Conservation (phyloP, 2,329 filamentous ascomycete species). For the Macroventuria anomochaeta region DNA sequence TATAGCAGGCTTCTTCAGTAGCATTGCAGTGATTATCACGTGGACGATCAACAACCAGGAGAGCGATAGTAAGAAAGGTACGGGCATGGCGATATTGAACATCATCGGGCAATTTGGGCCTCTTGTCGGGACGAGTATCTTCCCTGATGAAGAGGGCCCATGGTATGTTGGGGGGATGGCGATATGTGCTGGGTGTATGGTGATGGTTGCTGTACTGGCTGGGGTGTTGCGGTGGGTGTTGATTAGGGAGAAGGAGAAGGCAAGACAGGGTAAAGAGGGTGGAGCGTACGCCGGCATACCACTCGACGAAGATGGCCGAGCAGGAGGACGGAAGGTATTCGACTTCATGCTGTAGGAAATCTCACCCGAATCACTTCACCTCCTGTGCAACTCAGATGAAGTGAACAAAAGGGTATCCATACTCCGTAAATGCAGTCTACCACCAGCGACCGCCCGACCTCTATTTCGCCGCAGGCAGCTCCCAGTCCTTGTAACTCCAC, state of each 20-base stretch:
- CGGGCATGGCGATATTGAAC: slow-evolving; percentile 81
- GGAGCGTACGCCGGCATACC: slow-evolving; percentile 38
- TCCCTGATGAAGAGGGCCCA: slow-evolving; percentile 58
- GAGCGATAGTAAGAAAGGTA: slow-evolving; percentile 71
- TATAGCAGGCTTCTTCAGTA: slow-evolving; percentile 80
- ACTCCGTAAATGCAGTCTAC: neutral
- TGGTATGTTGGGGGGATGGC: slow-evolving; percentile 59
- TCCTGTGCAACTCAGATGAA: too few relatives aligned
- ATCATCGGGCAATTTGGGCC: slow-evolving; percentile 82
- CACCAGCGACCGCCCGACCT: neutral
- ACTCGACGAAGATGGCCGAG: slow-evolving; percentile 27
- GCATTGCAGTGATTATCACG: slow-evolving; percentile 82
- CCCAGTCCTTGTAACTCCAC: slow-evolving; percentile 97
- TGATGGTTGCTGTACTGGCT: slow-evolving; percentile 53
- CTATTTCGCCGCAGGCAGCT: slow-evolving; percentile 49
- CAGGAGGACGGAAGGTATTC: slow-evolving; percentile 21
- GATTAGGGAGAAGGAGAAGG: slow-evolving; percentile 34
- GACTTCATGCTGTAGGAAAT: too few relatives aligned
- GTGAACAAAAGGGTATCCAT: slow-evolving; percentile 3
- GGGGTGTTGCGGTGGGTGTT: slow-evolving; percentile 52
- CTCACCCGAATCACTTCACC: too few relatives aligned
- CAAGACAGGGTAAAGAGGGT: slow-evolving; percentile 8
- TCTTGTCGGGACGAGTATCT: slow-evolving; percentile 62
- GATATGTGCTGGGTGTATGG: slow-evolving; percentile 60
- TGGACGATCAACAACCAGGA: slow-evolving; percentile 90